Evolutionary conservation across 192 early-diverging fungal genomes (phyloP), one percentile per base, ranked within the genome.

Genomic region (Coemansia sp.): DNA sequence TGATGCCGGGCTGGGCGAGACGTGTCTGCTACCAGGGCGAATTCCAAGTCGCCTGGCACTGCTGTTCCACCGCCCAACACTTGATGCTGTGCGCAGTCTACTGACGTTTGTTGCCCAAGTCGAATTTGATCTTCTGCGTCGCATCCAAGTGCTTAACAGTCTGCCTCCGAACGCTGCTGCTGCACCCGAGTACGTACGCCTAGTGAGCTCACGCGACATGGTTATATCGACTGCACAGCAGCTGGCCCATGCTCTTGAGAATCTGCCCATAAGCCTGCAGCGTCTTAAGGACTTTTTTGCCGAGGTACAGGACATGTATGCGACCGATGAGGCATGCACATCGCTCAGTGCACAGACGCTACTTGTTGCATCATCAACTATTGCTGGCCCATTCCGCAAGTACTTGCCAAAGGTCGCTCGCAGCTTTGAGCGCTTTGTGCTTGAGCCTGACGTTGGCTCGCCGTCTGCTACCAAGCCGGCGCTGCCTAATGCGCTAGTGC

Each of bases 211-310:
- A 21, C 61, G 58, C 19, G 69, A 71, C 14, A 67, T 81, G 78
- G 69, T 81, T n/a, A 55, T 75, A 39, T 62, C 69, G 27, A 66
- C 78, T 7, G 72, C 78, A 2, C 72, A 73, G 62, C 78, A 81
- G 63, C 69, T 81, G 43, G 73, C 69, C 3, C 72, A 81, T 41
- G 78, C 78, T 27, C 72, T 81, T 3, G 78, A 74, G 66, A 62
- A 75, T 14, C 72, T 81, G 51, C 78, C 78, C 4, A 66, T 81
- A 15, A 67, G 78, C 41, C 64, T 81, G 56, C 65, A 65, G 51
- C 67, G 71, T 17, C 61, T 81, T 69, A 69, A 70, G 55, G 62
- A 72, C 60, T 81, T 81, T 66, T 39, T 81, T 48, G 58, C 62
- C 24, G 72, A 75, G 22, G 69, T 81, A 45, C 65, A 66, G 53